Base-by-base conservation (phyloP, 2,329 filamentous ascomycete species). In the Paecilomyces dactylethromorphus region DNA sequence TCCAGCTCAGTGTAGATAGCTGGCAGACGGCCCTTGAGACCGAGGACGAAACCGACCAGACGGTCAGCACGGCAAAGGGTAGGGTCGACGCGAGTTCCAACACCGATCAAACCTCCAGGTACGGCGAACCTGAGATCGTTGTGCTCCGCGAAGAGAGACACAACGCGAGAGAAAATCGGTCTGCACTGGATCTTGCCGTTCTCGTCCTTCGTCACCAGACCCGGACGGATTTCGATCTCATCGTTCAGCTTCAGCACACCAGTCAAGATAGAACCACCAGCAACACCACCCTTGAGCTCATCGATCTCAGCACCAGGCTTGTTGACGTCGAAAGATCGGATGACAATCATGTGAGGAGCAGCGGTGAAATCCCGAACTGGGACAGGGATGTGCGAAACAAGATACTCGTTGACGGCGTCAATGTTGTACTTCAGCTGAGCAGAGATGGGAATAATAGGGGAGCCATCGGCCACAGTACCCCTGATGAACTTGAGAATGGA, bases 341-440 rank as follows among this genome's bases (percentile, higher is more conserved):
- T 99, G 73, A 99, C 88, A 71, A 99, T 99, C 91, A 99, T 97
- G 79, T 96, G 92, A 51, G 94, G 94, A 65, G 93, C 90, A 69
- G 89, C 86, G 66, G 87, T 87, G 81, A 99, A 97, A 77, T 97
- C 92, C 76, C 94, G 86, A 61, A 89, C 80, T 15, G 94, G 94
- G 10, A 97, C 88, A 26, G 94, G 94, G 68, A 99, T 97, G 70
- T 91, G 95, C 73, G 91, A 92, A 76, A 97, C 91, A 65, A 99
- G 90, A 69, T 92, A 88, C 79, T 99, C 93, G 80, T 95, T 95
- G 78, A 97, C 90, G 66, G 93, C 92, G 75, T 99, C 94, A 73
- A 99, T 96, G 82, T 99, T 99, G 87, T 97, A 95, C 83, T 97
- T 97, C 71, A 99, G 84, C 83, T 99, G 94, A 54, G 94, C 94